phyloP scores from a whole-genome alignment of 148 eudicot species.

The Selenicereus undatus region DNA sequence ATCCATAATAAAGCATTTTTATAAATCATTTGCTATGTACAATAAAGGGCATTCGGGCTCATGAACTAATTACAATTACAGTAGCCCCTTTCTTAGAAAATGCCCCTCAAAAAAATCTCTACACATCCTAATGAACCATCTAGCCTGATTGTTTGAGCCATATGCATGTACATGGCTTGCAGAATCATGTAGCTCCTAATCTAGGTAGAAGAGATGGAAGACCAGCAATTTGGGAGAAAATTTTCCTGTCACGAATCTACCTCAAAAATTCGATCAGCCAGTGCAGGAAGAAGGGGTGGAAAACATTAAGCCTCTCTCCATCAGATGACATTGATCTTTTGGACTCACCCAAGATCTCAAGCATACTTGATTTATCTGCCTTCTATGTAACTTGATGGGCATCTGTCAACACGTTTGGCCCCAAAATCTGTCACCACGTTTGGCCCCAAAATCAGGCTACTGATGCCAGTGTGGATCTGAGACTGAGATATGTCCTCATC shows the following conservation, averaged over 20 bases:
- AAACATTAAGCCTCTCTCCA: conserved; percentile 8
- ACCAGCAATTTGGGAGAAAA: conserved; percentile 9
- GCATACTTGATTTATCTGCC: conserved; percentile 4
- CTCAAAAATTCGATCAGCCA: not conserved
- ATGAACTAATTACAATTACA: conserved; percentile 18
- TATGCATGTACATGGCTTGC: not conserved
- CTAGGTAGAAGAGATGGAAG: not conserved
- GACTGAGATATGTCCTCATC: no score
- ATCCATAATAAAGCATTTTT: not conserved
- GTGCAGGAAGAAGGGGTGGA: not conserved
- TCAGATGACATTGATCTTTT: conserved; percentile 21
- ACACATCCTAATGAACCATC: not conserved
- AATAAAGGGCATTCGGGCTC: conserved; percentile 11
- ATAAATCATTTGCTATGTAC: conserved; percentile 3
- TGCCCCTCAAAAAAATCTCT: conserved; percentile 6
- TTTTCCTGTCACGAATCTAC: not conserved
- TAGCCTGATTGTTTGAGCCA: not conserved
- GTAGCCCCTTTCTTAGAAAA: not conserved
- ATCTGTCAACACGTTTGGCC: not conserved
- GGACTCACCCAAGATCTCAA: conserved; percentile 14
- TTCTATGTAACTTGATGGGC: not conserved
- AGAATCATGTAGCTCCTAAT: not conserved
- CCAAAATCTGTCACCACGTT: no score
- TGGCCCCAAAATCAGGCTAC: no score
- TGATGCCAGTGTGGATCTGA: no score